Base-by-base conservation (phyloP, 1,139 yeast genomes). In the Scheffersomyces titani region DNA sequence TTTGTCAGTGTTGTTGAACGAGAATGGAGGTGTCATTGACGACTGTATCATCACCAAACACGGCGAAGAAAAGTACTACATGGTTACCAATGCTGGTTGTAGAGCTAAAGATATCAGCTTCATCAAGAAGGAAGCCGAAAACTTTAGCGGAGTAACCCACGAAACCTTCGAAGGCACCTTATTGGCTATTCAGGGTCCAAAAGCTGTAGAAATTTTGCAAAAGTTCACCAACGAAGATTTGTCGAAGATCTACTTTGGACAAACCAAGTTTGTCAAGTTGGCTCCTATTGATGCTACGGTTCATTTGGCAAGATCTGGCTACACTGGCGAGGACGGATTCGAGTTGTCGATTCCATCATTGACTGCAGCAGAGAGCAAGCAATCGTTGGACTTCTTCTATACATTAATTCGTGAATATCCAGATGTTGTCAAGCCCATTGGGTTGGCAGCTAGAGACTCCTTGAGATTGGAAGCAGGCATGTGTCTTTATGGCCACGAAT, bases 251-350 rank as follows among this genome's bases (percentile, higher is more conserved):
- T 85, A 83, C 63, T 94, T 94, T 69, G 98, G 98, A 54, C 81
- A 85, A 62, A 82, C 96, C 47, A 82, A 81, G 50, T 83, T 78
- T 63, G 76, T 89, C 52, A 78, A 77, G 51, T 71, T 91, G 53
- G 66, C 72, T 81, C 72, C 82, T 24, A 73, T 79, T 46, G 65
- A 74, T 7, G 70, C 73, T 19, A 72, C 73, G 51, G 75, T 90
- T 58, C 97, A 92, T 68, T 82, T 91, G 44, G 92, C 97, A 9
- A 88, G 99, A 73, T 91, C 97, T 30, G 99, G 99, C 0, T 94
- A 94, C 77, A 94, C 99, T 4, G 99, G 99, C 40, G 99, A 94
- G 74, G 99, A 94, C 70, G 99, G 99, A 1, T 93, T 94, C 72
- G 99, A 94, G 70, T 83, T 94, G 59, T 89, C 97, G 11, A 87